These are phyloP conservation scores for Daldinia caldariorum DNA, from an alignment of 495 filamentous ascomycete genomes.

Conservation along the genomic window DNA sequence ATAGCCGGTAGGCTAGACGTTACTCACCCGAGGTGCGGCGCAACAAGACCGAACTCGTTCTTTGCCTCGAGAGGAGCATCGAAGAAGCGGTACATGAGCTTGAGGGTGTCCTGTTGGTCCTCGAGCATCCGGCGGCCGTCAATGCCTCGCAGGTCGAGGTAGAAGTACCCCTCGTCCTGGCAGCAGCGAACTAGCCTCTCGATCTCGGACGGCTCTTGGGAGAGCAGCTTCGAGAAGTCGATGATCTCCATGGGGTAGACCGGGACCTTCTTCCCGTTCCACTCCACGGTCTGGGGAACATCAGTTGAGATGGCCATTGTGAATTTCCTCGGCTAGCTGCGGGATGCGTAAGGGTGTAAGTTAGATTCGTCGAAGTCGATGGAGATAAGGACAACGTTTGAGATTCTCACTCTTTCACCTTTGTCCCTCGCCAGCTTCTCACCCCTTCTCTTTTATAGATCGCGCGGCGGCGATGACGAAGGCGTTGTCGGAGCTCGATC, in stretches of 20 bases:
- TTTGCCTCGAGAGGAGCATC: conserved; percentile 58
- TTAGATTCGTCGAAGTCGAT: conserved; percentile 17
- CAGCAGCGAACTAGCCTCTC: conserved; percentile 61
- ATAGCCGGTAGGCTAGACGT: background rate
- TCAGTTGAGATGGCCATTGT: conserved; percentile 57
- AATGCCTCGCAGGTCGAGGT: conserved; percentile 62
- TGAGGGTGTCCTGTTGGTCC: conserved; percentile 58
- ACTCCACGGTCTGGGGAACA: conserved; percentile 56
- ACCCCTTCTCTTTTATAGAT: conserved; percentile 36
- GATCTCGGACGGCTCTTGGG: conserved; percentile 58
- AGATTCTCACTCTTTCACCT: background rate
- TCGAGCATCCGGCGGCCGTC: conserved; percentile 59
- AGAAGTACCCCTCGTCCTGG: conserved; percentile 64
- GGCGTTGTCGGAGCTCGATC: conserved; percentile 38
- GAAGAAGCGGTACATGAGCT: conserved; percentile 64
- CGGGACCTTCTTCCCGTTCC: conserved; percentile 62
- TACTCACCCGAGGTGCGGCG: conserved; percentile 55
- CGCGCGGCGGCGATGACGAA: conserved; percentile 22
- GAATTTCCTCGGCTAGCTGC: conserved; percentile 28
- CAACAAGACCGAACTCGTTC: conserved; percentile 60
- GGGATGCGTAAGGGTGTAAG: conserved; percentile 9
- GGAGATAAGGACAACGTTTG: conserved; percentile 12
- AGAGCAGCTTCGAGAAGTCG: conserved; percentile 58
- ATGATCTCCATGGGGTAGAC: conserved; percentile 61
- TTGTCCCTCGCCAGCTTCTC: conserved; percentile 18